These are phyloP conservation scores for Starmerella bombicola DNA, from an alignment of 805 yeast genomes.

Conservation along the genomic window DNA sequence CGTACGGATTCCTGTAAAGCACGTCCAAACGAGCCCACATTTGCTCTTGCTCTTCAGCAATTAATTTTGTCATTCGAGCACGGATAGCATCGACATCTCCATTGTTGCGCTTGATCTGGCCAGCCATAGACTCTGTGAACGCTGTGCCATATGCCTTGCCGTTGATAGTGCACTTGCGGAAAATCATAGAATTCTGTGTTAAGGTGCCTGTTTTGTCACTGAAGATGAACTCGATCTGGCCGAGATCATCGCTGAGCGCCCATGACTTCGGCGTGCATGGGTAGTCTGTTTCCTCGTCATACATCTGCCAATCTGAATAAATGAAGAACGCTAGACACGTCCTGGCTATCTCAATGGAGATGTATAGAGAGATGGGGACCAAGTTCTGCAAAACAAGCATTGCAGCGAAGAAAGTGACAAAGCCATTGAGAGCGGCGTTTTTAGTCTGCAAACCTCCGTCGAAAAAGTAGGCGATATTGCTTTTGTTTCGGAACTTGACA, in stretches of 20 bases:
- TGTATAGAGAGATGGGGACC: slow-evolving; percentile 69
- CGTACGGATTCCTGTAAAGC: slow-evolving; percentile 36
- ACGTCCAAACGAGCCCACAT: slow-evolving; percentile 39
- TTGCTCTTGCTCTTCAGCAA: slow-evolving; percentile 33
- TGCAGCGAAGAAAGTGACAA: slow-evolving; percentile 57
- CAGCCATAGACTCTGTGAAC: slow-evolving; percentile 66
- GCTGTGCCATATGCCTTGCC: slow-evolving; percentile 61
- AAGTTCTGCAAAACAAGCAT: slow-evolving; percentile 62
- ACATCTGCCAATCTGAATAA: slow-evolving; percentile 56
- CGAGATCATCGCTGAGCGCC: slow-evolving; percentile 74
- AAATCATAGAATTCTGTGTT: slow-evolving; percentile 75
- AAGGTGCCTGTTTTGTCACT: slow-evolving; percentile 78
- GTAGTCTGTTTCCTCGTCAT: slow-evolving; percentile 53
- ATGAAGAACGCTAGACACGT: slow-evolving; percentile 67
- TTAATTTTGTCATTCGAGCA: slow-evolving; percentile 32
- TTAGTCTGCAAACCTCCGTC: slow-evolving; percentile 52
- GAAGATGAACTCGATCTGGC: slow-evolving; percentile 70
- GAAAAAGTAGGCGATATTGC: slow-evolving; percentile 40
- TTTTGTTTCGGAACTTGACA: slow-evolving; percentile 37
- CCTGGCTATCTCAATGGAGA: slow-evolving; percentile 67
- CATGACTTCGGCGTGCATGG: slow-evolving; percentile 74
- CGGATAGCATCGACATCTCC: slow-evolving; percentile 42
- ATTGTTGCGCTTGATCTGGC: slow-evolving; percentile 45
- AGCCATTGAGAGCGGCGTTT: slow-evolving; percentile 50
- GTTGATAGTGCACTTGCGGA: slow-evolving; percentile 59